Evolutionary conservation across 2,329 filamentous ascomycete genomes (phyloP).

Genomic region (Xylaria sp.): DNA sequence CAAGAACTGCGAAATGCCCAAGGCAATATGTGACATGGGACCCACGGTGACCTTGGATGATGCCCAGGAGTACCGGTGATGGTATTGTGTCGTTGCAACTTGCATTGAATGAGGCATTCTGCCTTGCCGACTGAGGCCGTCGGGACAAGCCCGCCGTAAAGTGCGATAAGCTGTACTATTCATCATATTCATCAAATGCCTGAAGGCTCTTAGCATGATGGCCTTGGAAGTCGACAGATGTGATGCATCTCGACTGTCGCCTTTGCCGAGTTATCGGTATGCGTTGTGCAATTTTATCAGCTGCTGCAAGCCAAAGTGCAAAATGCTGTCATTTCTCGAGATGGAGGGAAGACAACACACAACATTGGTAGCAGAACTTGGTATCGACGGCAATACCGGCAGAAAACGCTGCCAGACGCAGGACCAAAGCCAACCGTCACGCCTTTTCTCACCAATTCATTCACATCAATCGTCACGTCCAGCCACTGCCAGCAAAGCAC

Average conservation of each 20-base stretch:
- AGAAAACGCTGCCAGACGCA: conserved; percentile 9
- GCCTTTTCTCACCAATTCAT: conserved; percentile 24
- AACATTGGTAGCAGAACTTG: conserved; percentile 26
- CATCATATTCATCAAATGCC: conserved; percentile 13
- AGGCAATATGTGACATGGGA: conserved; percentile 2
- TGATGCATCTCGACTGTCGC: conserved; percentile 18
- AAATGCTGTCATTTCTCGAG: conserved; percentile 25
- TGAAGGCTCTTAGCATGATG: conserved; percentile 23
- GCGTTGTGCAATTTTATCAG: conserved; percentile 29
- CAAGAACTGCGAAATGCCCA: conserved; percentile 13
- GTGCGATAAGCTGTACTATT: conserved; percentile 9
- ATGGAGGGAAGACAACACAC: conserved; percentile 38
- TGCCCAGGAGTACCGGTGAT: background rate
- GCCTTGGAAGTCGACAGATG: conserved; percentile 14
- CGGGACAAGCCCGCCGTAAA: conserved; percentile 9
- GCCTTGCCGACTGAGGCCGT: background rate
- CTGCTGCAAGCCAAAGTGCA: conserved; percentile 29
- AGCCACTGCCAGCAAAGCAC: conserved; percentile 38
- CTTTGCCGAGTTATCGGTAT: conserved; percentile 25
- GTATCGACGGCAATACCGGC: conserved; percentile 18
- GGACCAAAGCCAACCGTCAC: conserved; percentile 12
- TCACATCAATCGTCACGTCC: conserved; percentile 11
- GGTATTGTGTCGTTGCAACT: background rate
- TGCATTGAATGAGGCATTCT: conserved; percentile 8
- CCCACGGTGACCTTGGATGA: conserved; percentile 4